A percentile compares a stretch with the other conserved stretches of the same genome.
Evolutionary conservation across 1,284 basidiomycete species (phyloP).

Genomic region (Mycena citricolor): DNA sequence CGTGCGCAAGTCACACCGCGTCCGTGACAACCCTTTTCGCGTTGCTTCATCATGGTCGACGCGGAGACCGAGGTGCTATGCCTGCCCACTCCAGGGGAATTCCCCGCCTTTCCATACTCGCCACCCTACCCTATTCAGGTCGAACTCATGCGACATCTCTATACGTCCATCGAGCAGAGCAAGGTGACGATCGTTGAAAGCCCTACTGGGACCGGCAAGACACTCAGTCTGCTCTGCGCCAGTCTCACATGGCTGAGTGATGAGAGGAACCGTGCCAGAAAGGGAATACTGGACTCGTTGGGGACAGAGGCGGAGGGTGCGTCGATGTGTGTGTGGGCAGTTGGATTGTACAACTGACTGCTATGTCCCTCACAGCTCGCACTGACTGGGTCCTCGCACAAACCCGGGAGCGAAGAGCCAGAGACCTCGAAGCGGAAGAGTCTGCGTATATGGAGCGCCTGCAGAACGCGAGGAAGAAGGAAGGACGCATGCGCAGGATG

Average conservation of each 20-base stretch:
- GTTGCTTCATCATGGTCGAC: no score
- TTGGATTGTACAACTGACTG: neutral
- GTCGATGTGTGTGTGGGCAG: neutral
- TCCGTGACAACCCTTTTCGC: neutral
- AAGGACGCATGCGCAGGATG: constrained; percentile 57
- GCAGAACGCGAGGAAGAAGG: constrained; percentile 56
- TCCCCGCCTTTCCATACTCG: constrained; percentile 79
- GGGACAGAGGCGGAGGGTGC: constrained; percentile 37
- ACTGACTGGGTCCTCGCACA: constrained; percentile 84
- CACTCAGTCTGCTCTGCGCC: constrained; percentile 79
- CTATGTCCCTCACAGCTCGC: constrained; percentile 38
- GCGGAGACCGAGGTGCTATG: constrained; percentile 37
- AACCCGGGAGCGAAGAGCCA: constrained; percentile 60
- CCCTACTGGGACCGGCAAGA: constrained; percentile 89
- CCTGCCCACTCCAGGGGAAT: constrained; percentile 63
- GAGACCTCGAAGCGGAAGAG: constrained; percentile 68
- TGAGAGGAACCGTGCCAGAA: constrained; percentile 64
- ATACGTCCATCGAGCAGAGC: constrained; percentile 72
- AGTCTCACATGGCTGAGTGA: constrained; percentile 81
- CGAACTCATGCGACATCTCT: constrained; percentile 88
- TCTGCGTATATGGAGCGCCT: constrained; percentile 63
- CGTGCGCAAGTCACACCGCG: neutral
- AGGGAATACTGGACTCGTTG: constrained; percentile 52
- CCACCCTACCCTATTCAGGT: constrained; percentile 87
- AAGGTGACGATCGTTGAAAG: constrained; percentile 84